Evolutionary conservation across 768 basidiomycete genomes (phyloP), one percentile per base, ranked within the genome.

Genomic region (Rhodotorula sphaerocarpa): DNA sequence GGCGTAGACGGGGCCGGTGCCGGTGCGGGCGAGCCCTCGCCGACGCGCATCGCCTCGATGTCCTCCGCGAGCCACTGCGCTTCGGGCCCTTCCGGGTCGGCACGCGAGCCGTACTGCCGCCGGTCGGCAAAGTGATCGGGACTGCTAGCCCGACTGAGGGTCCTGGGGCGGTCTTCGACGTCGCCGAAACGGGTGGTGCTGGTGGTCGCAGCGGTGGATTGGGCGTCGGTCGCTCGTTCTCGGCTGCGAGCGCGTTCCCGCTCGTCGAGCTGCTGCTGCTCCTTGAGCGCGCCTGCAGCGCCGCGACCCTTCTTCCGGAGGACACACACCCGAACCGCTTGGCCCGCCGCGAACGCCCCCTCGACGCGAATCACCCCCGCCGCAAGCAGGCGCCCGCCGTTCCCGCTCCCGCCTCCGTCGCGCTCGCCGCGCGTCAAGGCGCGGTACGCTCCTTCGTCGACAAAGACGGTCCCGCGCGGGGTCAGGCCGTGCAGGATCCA

Each of bases 401-500:
- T 90, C 41, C 78, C 78, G 9, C 60, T 60, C 2, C 59, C 48
- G 10, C 65, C 62, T 1, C 56, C 56, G 21, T 63, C 61, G 14
- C 65, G 52, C 73, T 90, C 86, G 33, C 86, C 82, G 55, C 85
- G 82, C 16, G 86, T 84, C 57, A 97, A 80, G 41, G 95, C 90
- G 30, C 81, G 79, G 73, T 91, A 85, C 1, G 95, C 95, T 15
- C 95, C 93, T 23, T 82, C 75, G 74, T 95, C 91, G 67, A 97
- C 86, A 73, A 92, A 79, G 46, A 97, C 83, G 46, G 83, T 85
- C 0, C 95, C 95, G 0, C 92, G 82, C 0, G 93, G 87, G 63
- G 83, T 84, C 21, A 97, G 79, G 0, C 93, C 96, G 75, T 99
- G 91, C n/a, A 85, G 84, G 33, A 93, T 93, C 95, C 95, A 99